These are phyloP conservation scores for Backusella psychrophila DNA, from an alignment of 192 early-diverging fungal genomes.

Conservation along the genomic window DNA sequence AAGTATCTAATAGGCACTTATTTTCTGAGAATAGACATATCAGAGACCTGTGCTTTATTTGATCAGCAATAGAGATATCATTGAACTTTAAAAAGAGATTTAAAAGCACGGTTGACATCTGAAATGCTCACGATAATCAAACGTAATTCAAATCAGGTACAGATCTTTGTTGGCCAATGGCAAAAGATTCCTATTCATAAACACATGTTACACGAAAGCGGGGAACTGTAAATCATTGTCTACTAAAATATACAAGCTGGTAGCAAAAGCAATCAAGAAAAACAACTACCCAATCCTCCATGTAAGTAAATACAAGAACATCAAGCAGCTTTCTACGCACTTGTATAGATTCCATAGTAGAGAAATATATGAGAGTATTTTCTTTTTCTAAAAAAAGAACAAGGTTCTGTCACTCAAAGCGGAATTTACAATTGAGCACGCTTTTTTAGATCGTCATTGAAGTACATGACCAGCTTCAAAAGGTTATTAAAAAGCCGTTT, in stretches of 20 bases:
- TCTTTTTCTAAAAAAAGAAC: neutral
- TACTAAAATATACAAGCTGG: neutral
- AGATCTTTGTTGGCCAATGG: neutral
- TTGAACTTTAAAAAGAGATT: no score
- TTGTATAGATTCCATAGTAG: no score
- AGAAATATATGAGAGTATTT: no score
- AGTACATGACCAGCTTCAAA: neutral
- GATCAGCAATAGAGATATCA: no score
- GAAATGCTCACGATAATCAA: neutral
- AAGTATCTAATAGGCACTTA: neutral
- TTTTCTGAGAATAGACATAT: neutral
- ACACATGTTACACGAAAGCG: neutral
- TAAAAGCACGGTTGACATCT: neutral
- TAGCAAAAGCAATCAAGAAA: no score
- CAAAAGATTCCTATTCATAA: neutral
- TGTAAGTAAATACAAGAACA: no score
- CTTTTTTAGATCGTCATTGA: neutral
- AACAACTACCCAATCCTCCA: no score
- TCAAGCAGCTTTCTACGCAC: no score
- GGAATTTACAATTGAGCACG: neutral
- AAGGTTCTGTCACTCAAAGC: neutral
- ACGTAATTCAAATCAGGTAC: neutral
- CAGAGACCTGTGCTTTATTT: neutral
- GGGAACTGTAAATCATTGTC: neutral
- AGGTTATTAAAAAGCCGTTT: neutral